Percentiles rank a stretch among this genome's conserved stretches.
Conservation (phyloP, 2,329 filamentous ascomycete genomes). For the Claviceps lovelessii region DNA sequence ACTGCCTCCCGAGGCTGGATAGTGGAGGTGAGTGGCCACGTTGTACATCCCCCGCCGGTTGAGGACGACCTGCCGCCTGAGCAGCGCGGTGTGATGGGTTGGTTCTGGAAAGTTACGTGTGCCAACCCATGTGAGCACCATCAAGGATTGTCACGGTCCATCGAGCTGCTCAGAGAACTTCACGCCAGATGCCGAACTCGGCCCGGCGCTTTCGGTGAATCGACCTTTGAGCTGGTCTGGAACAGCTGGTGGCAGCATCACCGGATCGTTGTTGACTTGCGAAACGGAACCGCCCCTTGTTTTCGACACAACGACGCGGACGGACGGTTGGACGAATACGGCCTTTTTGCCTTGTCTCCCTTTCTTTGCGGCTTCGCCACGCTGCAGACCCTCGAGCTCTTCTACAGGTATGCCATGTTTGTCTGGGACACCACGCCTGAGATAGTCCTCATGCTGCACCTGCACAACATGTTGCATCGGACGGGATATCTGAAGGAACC, state of each 20-base stretch:
- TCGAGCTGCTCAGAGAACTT: not conserved
- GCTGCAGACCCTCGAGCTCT: constrained; percentile 27
- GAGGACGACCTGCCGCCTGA: not conserved
- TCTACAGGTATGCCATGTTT: constrained; percentile 19
- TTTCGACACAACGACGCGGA: no score
- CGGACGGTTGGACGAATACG: constrained; percentile 21
- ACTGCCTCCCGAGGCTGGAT: constrained; percentile 30
- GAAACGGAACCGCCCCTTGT: not conserved
- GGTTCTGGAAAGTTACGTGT: not conserved
- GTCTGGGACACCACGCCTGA: constrained; percentile 28
- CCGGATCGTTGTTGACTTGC: not conserved
- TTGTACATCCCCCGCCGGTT: not conserved
- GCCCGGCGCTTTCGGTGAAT: not conserved
- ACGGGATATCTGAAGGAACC: constrained; percentile 22
- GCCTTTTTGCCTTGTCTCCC: constrained; percentile 33
- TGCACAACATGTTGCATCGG: constrained; percentile 33
- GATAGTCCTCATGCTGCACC: constrained; percentile 25
- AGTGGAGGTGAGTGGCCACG: constrained; percentile 5
- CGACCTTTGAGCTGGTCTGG: not conserved
- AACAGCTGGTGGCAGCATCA: not conserved
- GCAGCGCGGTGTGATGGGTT: not conserved
- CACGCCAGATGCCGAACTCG: not conserved
- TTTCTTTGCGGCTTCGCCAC: constrained; percentile 33
- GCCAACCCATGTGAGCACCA: not conserved
- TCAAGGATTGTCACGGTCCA: not conserved